These are phyloP conservation scores for Leccinum subfulvum DNA, from an alignment of 1,284 basidiomycete genomes.

Conservation along the genomic window DNA sequence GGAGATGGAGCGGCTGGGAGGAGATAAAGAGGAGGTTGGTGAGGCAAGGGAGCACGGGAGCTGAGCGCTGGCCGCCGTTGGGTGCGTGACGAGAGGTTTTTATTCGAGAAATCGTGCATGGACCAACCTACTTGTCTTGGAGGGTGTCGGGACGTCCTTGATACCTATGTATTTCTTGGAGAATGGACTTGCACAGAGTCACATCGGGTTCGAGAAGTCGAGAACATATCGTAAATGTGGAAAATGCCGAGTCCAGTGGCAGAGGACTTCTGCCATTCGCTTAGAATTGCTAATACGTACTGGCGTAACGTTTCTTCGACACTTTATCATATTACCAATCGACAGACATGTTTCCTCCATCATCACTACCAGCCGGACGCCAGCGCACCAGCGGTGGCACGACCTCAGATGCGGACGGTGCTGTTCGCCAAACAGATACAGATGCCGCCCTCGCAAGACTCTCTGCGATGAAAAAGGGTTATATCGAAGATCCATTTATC, in stretches of 20 bases:
- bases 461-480: slow-evolving; percentile 76
- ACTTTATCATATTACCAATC: neutral
- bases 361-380: slow-evolving; percentile 12
- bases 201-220: neutral
- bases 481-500: slow-evolving; percentile 75
- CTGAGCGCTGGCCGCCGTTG: neutral
- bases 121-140: neutral
- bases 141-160: neutral
- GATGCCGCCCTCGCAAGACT: slow-evolving; percentile 77
- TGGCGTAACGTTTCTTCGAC: neutral
- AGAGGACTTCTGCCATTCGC: neutral
- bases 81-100: neutral
- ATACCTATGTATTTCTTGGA: neutral
- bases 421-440: slow-evolving; percentile 69
- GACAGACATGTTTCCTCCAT: slow-evolving; percentile 21
- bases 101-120: neutral
- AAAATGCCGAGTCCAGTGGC: neutral
- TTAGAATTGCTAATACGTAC: neutral
- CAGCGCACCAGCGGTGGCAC: slow-evolving; percentile 15
- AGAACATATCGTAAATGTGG: neutral
- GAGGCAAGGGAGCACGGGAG: neutral
- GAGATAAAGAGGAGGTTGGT: neutral
- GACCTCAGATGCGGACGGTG: slow-evolving; percentile 44
- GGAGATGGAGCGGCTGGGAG: neutral
- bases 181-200: neutral